Evolutionary conservation across 352 stramenopile genomes (phyloP).

Genomic region (Pythium vanterpoolii): DNA sequence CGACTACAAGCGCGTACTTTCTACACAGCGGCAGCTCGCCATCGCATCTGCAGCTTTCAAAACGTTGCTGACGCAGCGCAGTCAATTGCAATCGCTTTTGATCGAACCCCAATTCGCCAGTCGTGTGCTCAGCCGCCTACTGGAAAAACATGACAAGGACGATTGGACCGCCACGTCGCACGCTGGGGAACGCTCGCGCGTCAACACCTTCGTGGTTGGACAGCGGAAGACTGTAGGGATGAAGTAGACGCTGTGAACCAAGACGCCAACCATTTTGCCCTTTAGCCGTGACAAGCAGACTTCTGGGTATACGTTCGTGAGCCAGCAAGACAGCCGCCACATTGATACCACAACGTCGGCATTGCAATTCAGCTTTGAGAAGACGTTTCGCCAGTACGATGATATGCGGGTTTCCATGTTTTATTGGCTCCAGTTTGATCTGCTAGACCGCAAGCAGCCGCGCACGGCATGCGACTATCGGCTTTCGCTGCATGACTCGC

Average conservation of each 20-base stretch:
- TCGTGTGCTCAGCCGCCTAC: background rate
- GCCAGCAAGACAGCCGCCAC: conserved; percentile 10
- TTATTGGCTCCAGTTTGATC: background rate
- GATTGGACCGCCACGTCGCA: background rate
- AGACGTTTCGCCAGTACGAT: conserved; percentile 3
- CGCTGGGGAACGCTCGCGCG: background rate
- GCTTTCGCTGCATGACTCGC: background rate
- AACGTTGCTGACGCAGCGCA: background rate
- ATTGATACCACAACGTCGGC: background rate
- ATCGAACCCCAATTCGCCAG: background rate
- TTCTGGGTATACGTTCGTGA: conserved; percentile 7
- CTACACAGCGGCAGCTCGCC: background rate
- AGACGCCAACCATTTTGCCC: background rate
- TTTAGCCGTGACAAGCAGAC: background rate
- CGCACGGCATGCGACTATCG: background rate
- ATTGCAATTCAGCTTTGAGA: conserved; percentile 16
- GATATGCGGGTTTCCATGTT: background rate
- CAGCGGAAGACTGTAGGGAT: background rate
- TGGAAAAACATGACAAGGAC: background rate
- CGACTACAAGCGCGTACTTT: background rate
- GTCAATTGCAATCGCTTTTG: background rate
- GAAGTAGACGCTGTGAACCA: background rate
- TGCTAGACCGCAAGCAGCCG: background rate
- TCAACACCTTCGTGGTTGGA: background rate
- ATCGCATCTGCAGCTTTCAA: background rate